Evolutionary conservation across 352 stramenopile genomes (phyloP), one percentile per base, ranked within the genome.

Genomic region (Phytopythium cucurbitacearum): DNA sequence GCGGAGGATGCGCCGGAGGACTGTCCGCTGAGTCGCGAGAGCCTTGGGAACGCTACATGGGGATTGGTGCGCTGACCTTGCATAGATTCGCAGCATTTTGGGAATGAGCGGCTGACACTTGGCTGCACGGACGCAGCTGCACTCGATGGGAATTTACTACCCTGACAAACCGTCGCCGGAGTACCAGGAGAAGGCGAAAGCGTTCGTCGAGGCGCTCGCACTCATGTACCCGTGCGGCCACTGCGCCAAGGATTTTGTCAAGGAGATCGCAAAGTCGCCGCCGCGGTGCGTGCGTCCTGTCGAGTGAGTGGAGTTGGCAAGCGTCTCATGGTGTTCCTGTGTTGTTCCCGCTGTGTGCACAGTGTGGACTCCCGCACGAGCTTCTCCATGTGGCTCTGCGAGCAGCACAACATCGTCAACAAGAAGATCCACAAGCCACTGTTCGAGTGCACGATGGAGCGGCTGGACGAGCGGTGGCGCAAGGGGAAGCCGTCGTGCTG

Each of bases 361-460:
- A 91, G 89, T 43, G 85, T 97, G 21, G 87, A 97, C 66, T 97
- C 89, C 51, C 86, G 95, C 49, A 78, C 85, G 64, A 91, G 85
- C 46, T 90, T 99, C 41, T 98, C 93, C 33, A 62, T 97, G 59
- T 99, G 95, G 95, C 71, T 98, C 12, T 99, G 97, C 63, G 86
- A 98, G 59, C 94, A 98, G 67, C 97, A 99, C 79, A 99, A 99
- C 73, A 69, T 93, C 46, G 96, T 99, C 34, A 99, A 99, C 73
- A 82, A 95, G 66, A 98, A 99, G 71, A 82, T 99, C 50, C 85
- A 94, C 55, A 99, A 99, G 64, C 76, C 85, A 12, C 34, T 88
- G 5, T 99, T 98, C 71, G 57, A 91, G 44, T 99, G 97, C 65
- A 88, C 81, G 40, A 91, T 98, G 56, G 65, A 91, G 33, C 94